These are phyloP conservation scores for Gossypioides kirkii DNA, from an alignment of 345 rosid species.

Conservation along the genomic window DNA sequence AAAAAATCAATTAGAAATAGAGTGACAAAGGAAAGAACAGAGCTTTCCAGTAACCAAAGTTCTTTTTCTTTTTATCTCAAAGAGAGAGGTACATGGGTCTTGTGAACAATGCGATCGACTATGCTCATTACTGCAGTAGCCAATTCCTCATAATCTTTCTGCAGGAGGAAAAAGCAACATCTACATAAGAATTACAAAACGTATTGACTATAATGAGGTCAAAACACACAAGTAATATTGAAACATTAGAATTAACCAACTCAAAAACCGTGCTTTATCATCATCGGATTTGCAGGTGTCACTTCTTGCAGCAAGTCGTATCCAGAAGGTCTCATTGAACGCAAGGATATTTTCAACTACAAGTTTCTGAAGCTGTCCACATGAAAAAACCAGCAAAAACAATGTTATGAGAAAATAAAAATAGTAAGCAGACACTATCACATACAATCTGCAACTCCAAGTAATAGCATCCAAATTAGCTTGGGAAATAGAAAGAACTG, in stretches of 20 bases:
- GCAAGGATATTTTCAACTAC: slow-evolving; percentile 84
- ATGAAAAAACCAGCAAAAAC: background rate
- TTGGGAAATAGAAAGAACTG: background rate
- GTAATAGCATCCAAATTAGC: background rate
- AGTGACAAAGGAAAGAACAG: background rate
- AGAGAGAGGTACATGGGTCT: slow-evolving; percentile 53
- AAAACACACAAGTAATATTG: slow-evolving; percentile 7
- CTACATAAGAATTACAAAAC: slow-evolving; percentile 14
- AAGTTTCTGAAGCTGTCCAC: slow-evolving; percentile 70
- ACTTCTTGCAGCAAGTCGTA: slow-evolving; percentile 76
- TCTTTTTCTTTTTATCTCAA: background rate
- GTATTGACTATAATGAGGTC: slow-evolving; percentile 10
- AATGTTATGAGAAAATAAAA: slow-evolving; percentile 10
- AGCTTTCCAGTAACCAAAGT: background rate
- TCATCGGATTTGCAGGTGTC: slow-evolving; percentile 89
- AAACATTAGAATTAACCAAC: slow-evolving; percentile 31
- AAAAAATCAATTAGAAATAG: background rate
- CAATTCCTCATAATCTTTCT: slow-evolving; percentile 92
- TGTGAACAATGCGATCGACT: slow-evolving; percentile 76
- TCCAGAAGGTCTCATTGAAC: slow-evolving; percentile 81
- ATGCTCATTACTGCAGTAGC: slow-evolving; percentile 74
- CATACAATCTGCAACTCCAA: background rate
- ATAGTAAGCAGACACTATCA: background rate
- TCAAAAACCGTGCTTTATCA: slow-evolving; percentile 68
- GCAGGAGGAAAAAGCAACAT: slow-evolving; percentile 24